These are phyloP conservation scores for Fragilariopsis cylindrus DNA, from an alignment of 108 stramenopile species.

Conservation along the genomic window DNA sequence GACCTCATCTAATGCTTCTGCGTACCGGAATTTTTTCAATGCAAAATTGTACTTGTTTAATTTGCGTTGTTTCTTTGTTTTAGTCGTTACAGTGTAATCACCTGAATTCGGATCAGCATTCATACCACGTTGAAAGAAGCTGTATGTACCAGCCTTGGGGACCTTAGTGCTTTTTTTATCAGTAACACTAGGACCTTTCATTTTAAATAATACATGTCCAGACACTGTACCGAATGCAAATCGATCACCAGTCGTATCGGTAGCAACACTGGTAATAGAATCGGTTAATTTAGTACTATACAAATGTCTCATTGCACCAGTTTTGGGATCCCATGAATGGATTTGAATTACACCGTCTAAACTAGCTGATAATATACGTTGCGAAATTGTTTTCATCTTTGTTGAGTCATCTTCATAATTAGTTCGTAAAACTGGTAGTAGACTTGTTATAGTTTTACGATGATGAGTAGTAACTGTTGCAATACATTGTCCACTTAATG, in stretches of 20 bases:
- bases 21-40: constrained; percentile 87
- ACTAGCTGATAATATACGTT: constrained; percentile 66
- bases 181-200: constrained; percentile 43
- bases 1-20: constrained; percentile 86
- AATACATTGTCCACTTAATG: constrained; percentile 57
- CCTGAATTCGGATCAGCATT: constrained; percentile 51
- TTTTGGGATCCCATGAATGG: constrained; percentile 58
- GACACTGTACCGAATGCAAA: constrained; percentile 72
- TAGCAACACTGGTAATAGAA: constrained; percentile 63
- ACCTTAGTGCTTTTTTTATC: constrained; percentile 52
- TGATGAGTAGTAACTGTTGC: constrained; percentile 64
- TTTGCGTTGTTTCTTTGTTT: constrained; percentile 62
- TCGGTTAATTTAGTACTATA: constrained; percentile 63
- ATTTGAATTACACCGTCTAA: constrained; percentile 78
- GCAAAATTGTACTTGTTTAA: constrained; percentile 71
- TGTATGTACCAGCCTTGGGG: constrained; percentile 74
- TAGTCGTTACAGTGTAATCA: constrained; percentile 54
- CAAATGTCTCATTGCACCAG: constrained; percentile 54
- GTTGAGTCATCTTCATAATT: constrained; percentile 37
- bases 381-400: constrained; percentile 27
- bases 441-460: constrained; percentile 81
- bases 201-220: constrained; percentile 64
- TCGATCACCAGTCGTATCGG: constrained; percentile 55
- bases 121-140: constrained; percentile 77
- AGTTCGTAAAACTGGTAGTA: constrained; percentile 40